Base-by-base conservation (phyloP, 768 basidiomycete genomes). In the Hydnomerulius pinastri region DNA sequence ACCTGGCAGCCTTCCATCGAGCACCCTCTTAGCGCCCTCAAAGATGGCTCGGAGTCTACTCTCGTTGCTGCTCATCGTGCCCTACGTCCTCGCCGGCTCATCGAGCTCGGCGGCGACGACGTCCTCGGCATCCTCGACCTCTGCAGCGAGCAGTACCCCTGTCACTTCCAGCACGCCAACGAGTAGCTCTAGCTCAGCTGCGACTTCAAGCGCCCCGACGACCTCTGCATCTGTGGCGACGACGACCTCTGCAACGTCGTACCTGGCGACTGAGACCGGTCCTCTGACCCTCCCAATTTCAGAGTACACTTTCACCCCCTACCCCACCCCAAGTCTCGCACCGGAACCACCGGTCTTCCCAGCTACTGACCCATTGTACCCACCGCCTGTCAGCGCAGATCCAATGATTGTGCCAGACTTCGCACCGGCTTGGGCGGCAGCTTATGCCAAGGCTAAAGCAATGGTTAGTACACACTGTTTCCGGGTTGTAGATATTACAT, bases 251-350 rank as follows among this genome's bases (percentile, higher is more conserved):
- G 13, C 39, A 15, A 33, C 50, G 6, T 51, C 55, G 23, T 24
- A 15, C 5, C 20, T 48, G 12, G 32, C 59, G 0, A 59, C 64
- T 8, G 56, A 59, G 29, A 54, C 55, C 2, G 62, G 53, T 11
- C 67, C 60, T 39, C 46, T 64, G 12, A 71, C 66, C 21, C 42
- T 75, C 27, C 75, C 78, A 12, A 71, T 77, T 41, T 66, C 73
- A 17, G 56, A 64, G 0, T 73, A 73, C 46, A 55, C 75, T 1
- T 86, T 87, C 73, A 67, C 76, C 11, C 77, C 84, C 4, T 86
- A 79, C 72, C 83, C 86, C 1, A 73, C 79, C 12, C 84, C 87
- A 13, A 77, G 80, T 1, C 76, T 81, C 46, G 57, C 69, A 0
- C 75, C 87, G 6, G 67, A 81, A 43, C 73, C 79, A 0, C 77